Percentiles rank a stretch among this genome's conserved stretches.
These are phyloP conservation scores for Arabidopsis arenosa DNA, from an alignment of 345 rosid species.

Conservation along the genomic window DNA sequence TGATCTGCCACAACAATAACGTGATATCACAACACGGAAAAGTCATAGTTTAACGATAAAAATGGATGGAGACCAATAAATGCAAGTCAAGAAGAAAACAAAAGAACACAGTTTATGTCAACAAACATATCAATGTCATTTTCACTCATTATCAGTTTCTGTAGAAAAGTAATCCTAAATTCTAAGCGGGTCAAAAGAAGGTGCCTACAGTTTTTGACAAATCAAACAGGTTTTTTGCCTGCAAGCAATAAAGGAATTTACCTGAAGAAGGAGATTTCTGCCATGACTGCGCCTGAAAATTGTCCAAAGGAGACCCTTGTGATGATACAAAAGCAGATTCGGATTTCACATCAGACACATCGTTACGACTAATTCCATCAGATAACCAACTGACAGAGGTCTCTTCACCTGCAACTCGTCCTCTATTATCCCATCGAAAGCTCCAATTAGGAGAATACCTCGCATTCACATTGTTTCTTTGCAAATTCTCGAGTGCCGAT, in stretches of 20 bases:
- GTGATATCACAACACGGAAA: conserved; percentile 11
- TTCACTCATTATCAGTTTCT: conserved; percentile 1
- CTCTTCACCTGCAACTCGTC: conserved; percentile 94
- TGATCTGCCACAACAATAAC: conserved; percentile 57
- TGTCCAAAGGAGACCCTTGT: conserved; percentile 63
- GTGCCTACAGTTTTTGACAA: conserved; percentile 14
- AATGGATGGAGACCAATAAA: conserved; percentile 4
- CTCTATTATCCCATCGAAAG: conserved; percentile 88
- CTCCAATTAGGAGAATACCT: conserved; percentile 90
- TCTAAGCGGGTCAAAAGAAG: conserved; percentile 20
- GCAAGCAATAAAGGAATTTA: conserved; percentile 33
- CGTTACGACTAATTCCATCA: conserved; percentile 61
- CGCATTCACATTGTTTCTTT: conserved; percentile 68
- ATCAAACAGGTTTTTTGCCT: not conserved
- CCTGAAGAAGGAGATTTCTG: conserved; percentile 87
- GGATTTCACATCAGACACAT: conserved; percentile 59
- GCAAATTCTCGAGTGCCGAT: conserved; percentile 61
- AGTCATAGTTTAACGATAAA: conserved; percentile 9
- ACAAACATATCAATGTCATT: conserved; percentile 27
- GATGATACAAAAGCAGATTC: conserved; percentile 71
- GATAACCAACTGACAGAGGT: conserved; percentile 72
- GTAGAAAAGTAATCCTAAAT: conserved; percentile 27
- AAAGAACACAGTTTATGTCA: conserved; percentile 22
- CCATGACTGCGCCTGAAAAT: conserved; percentile 57
- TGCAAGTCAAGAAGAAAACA: conserved; percentile 19